Evolutionary conservation across 352 stramenopile species (phyloP), one percentile per base, ranked within the genome.

Genomic region (Elongisporangium anandrum): DNA sequence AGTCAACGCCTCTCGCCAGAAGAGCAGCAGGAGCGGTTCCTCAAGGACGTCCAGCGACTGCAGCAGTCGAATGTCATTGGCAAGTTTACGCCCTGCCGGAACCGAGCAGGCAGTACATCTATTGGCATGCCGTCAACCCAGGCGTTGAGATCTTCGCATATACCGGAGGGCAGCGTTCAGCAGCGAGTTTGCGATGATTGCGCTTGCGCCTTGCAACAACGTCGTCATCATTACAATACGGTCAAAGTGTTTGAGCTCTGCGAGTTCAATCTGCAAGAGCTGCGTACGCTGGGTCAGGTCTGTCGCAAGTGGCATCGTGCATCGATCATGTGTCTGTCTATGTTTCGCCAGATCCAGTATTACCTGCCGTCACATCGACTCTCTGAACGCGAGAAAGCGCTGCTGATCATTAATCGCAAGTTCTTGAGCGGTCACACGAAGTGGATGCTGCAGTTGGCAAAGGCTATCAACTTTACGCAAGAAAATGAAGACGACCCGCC

Each of bases 301-400:
- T 94, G 85, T 57, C 82, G 85, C 52, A 92, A 92, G 59, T 94
- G 85, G 85, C 85, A 94, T 54, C 85, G 85, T 57, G 85, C 85
- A 22, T 90, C 75, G 26, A 91, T 94, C 69, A 94, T 94, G 85
- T 90, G 85, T 22, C 64, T 94, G n/a, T 94, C 85, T 16, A 92
- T 85, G 77, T 92, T 94, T 41, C 85, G 85, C 24, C 85, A 94
- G 72, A 92, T 95, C 60, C 85, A 95, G 61, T 95, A 95, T 48
- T 93, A 92, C 62, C 57, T 95, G 22, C 85, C 85, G 15, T 87
- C 79, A 12, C 85, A 95, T 60, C 74, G 79, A 8, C 57, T 93
- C 15, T 92, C 83, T 4, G 74, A 81, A 49, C 66, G 81, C 20
- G 83, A 95, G 57, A 87, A 90, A 64, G 70, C 84, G 39, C 68